phyloP scores from a whole-genome alignment of 371 early-diverging fungal genomes.

The Actinomucor elegans region DNA sequence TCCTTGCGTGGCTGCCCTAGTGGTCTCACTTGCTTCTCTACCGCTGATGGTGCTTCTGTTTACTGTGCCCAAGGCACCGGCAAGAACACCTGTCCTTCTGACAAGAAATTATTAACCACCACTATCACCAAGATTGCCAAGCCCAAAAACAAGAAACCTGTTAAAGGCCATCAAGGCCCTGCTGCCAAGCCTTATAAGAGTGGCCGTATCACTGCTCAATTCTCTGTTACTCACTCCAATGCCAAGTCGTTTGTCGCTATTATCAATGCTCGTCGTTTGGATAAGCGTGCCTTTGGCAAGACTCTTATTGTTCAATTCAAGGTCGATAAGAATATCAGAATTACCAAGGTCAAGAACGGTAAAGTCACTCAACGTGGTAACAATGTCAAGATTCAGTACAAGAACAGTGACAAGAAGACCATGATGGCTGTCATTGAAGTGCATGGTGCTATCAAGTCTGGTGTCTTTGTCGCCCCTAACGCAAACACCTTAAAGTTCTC shows the following conservation, averaged over 20 bases:
- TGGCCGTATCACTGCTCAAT: constrained; percentile 24
- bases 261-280: constrained; percentile 31
- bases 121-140: not conserved
- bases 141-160: constrained; percentile 3
- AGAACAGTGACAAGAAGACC: constrained; percentile 19
- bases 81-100: too few relatives aligned
- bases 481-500: not conserved
- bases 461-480: constrained; percentile 31
- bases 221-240: constrained; percentile 17
- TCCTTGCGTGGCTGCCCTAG: constrained; percentile 21
- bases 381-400: constrained; percentile 21
- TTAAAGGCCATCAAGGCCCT: constrained; percentile 12
- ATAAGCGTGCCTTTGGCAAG: constrained; percentile 17
- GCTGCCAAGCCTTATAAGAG: constrained; percentile 27
- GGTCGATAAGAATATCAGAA: constrained; percentile 17
- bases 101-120: too few relatives aligned
- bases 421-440: constrained; percentile 27
- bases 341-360: constrained; percentile 22
- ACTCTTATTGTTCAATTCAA: constrained; percentile 26
- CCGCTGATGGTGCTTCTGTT: constrained; percentile 31
- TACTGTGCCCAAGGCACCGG: constrained; percentile 32
- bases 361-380: constrained; percentile 28
- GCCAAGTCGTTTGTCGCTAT: constrained; percentile 14
- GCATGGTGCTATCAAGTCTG: constrained; percentile 16
- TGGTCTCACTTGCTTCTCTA: constrained; percentile 27